Conservation (phyloP, 163 green algal genomes). For the Volvox carteri region DNA sequence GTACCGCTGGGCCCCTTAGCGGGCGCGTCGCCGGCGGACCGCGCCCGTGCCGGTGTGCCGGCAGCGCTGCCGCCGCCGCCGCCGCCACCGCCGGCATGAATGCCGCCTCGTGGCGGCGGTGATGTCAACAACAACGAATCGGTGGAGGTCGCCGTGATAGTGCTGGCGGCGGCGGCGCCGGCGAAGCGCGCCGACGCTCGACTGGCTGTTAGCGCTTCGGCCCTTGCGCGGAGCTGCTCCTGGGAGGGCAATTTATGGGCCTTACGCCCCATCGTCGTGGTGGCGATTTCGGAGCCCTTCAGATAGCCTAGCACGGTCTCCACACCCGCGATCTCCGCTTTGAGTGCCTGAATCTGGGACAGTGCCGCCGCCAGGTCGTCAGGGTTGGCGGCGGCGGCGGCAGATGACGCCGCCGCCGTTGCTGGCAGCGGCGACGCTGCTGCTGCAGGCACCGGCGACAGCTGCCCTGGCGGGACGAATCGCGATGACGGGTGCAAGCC, state of each 20-base stretch:
- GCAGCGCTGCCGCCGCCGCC: neutral
- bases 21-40: constrained; percentile 6
- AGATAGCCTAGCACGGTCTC: constrained; percentile 56
- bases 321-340: constrained; percentile 51
- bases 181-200: neutral
- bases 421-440: neutral
- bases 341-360: constrained; percentile 36
- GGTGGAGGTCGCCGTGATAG: neutral
- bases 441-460: neutral
- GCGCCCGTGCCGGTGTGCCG: constrained; percentile 17
- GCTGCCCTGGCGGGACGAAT: neutral
- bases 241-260: constrained; percentile 45
- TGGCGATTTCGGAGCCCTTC: constrained; percentile 30
- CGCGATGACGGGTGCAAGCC: neutral
- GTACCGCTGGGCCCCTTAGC: neutral
- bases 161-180: neutral
- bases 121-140: neutral
- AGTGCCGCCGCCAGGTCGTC: constrained; percentile 46
- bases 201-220: constrained; percentile 40
- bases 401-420: neutral
- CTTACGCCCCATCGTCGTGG: constrained; percentile 41
- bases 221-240: constrained; percentile 18
- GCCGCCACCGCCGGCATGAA: neutral
- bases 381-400: neutral
- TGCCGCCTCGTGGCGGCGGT: neutral